phyloP scores from a whole-genome alignment of 2,329 filamentous ascomycete genomes.

The Pyrenophora seminiperda region DNA sequence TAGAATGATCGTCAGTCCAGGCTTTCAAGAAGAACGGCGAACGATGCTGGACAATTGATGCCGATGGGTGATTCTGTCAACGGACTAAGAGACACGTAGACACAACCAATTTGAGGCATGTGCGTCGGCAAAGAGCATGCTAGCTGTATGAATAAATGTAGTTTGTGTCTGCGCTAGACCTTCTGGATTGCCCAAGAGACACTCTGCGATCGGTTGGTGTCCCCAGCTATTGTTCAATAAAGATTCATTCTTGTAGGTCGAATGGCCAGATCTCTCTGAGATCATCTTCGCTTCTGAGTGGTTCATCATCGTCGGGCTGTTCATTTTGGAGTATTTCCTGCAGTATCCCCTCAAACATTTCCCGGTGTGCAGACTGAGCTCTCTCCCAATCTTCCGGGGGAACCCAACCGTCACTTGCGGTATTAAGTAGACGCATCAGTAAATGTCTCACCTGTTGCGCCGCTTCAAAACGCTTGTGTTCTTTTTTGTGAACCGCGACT shows the following conservation, averaged over 20 bases:
- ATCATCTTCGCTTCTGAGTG: slow-evolving; percentile 39
- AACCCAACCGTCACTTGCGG: slow-evolving; percentile 46
- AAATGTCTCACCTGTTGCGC: slow-evolving; percentile 37
- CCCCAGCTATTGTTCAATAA: too few relatives aligned
- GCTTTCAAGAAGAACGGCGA: too few relatives aligned
- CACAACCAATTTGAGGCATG: too few relatives aligned
- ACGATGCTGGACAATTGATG: too few relatives aligned
- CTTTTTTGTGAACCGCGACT: slow-evolving; percentile 33
- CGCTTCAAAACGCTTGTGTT: slow-evolving; percentile 43
- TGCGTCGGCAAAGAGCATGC: too few relatives aligned
- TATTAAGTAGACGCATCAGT: slow-evolving; percentile 42
- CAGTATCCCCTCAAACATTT: slow-evolving; percentile 41
- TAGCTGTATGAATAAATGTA: too few relatives aligned
- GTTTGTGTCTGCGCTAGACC: too few relatives aligned
- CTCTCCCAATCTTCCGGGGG: slow-evolving; percentile 43
- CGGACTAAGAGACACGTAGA: too few relatives aligned
- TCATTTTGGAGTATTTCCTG: slow-evolving; percentile 38
- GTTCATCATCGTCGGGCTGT: slow-evolving; percentile 42
- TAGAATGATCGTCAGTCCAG: too few relatives aligned
- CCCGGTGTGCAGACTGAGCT: slow-evolving; percentile 35
- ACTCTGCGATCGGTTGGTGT: too few relatives aligned
- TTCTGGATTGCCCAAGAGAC: too few relatives aligned
- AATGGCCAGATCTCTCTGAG: slow-evolving; percentile 48
- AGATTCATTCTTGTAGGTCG: slow-evolving; percentile 28
- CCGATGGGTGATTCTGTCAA: too few relatives aligned